Evolutionary conservation across 345 rosid genomes (phyloP).

Genomic region (Brassica rapa): DNA sequence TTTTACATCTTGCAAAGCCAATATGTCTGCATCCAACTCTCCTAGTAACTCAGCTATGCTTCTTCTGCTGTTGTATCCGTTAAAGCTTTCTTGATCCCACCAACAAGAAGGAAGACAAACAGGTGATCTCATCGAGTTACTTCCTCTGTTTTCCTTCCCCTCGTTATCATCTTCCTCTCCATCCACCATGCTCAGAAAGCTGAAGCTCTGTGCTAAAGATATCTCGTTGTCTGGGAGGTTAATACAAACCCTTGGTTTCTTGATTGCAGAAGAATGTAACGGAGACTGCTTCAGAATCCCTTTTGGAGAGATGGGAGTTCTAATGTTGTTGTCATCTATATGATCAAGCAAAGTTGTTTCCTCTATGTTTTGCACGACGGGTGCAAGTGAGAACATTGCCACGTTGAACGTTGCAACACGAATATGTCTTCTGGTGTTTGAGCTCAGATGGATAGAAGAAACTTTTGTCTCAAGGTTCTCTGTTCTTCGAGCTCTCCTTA

Average conservation of each 20-base stretch:
- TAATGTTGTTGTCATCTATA: slow-evolving; percentile 36
- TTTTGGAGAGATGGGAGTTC: slow-evolving; percentile 48
- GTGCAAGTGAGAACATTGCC: slow-evolving; percentile 95
- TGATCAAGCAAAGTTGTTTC: not conserved
- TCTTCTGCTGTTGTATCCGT: slow-evolving; percentile 49
- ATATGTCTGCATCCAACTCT: slow-evolving; percentile 79
- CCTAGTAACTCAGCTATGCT: slow-evolving; percentile 77
- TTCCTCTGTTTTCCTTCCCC: slow-evolving; percentile 52
- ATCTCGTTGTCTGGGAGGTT: slow-evolving; percentile 95
- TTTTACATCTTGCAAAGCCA: slow-evolving; percentile 33
- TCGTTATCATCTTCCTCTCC: slow-evolving; percentile 39
- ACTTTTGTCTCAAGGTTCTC: slow-evolving; percentile 32
- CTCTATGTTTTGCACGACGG: slow-evolving; percentile 57
- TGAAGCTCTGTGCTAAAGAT: slow-evolving; percentile 62
- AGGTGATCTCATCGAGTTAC: slow-evolving; percentile 41
- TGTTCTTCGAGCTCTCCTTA: slow-evolving; percentile 49
- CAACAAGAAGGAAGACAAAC: slow-evolving; percentile 71
- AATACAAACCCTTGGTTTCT: slow-evolving; percentile 71
- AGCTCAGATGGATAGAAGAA: slow-evolving; percentile 33
- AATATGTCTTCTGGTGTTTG: slow-evolving; percentile 49
- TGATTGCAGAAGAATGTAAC: slow-evolving; percentile 46
- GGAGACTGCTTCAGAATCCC: slow-evolving; percentile 92
- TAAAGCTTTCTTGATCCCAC: slow-evolving; percentile 51
- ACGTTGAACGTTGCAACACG: slow-evolving; percentile 89
- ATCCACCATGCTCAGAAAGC: slow-evolving; percentile 49